Conservation (phyloP, 1,139 yeast genomes). For the Yamadazyma sp. region DNA sequence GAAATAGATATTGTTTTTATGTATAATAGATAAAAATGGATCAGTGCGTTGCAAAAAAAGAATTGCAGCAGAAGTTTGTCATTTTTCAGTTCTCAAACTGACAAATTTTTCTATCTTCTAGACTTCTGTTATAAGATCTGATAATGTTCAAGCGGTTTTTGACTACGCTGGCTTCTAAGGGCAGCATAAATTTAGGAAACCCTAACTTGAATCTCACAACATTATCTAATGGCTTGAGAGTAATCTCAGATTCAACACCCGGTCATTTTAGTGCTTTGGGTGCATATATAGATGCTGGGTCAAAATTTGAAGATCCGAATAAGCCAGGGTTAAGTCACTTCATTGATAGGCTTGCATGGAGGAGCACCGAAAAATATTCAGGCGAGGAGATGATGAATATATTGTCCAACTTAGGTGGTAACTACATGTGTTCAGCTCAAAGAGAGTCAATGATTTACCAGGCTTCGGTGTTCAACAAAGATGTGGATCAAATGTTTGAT, state of each 20-base stretch:
- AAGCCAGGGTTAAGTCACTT: constrained; percentile 78
- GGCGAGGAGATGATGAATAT: constrained; percentile 75
- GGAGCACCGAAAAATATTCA: constrained; percentile 62
- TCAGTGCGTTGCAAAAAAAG: neutral
- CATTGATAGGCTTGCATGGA: constrained; percentile 84
- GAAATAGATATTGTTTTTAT: neutral
- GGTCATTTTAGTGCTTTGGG: constrained; percentile 94
- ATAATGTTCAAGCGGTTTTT: constrained; percentile 13
- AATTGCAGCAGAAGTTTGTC: too few species aligned
- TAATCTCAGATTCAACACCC: constrained; percentile 83
- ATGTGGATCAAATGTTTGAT: constrained; percentile 79
- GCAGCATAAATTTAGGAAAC: constrained; percentile 7
- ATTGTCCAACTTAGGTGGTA: constrained; percentile 84
- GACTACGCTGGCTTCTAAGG: constrained; percentile 11
- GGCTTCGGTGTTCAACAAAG: constrained; percentile 88
- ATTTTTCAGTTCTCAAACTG: too few species aligned
- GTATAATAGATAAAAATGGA: neutral
- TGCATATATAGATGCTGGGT: constrained; percentile 86
- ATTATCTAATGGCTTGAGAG: constrained; percentile 73
- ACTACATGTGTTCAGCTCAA: constrained; percentile 90
- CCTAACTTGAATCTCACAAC: constrained; percentile 49
- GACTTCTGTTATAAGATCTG: neutral
- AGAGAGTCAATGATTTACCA: constrained; percentile 92
- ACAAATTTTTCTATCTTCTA: too few species aligned
- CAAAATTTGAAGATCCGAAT: constrained; percentile 65